phyloP scores from a whole-genome alignment of 768 basidiomycete species.

The Pisolithus tinctorius region DNA sequence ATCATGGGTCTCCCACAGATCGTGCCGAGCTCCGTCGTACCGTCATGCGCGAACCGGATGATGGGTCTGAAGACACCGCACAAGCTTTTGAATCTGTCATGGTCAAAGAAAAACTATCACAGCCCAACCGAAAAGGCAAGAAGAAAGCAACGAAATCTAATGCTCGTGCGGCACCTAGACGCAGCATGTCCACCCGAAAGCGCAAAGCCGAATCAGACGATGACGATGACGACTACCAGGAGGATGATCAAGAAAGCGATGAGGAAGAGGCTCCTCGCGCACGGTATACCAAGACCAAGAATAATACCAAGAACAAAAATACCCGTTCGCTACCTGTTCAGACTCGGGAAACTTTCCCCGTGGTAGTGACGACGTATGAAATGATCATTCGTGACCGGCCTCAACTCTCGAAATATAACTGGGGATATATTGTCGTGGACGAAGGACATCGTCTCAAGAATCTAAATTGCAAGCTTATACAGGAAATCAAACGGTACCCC shows the following conservation, averaged over 20 bases:
- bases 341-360: conserved; percentile 52
- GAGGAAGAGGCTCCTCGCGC: background rate
- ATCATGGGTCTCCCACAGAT: conserved; percentile 79
- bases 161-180: conserved; percentile 7
- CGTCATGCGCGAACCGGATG: conserved; percentile 37
- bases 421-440: conserved; percentile 94
- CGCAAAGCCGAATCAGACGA: conserved; percentile 15
- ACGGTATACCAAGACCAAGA: background rate
- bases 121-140: conserved; percentile 11
- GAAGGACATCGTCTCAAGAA: conserved; percentile 97
- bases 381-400: conserved; percentile 81
- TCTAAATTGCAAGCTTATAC: conserved; percentile 82
- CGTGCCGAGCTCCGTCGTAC: conserved; percentile 73
- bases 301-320: background rate
- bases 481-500: conserved; percentile 81
- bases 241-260: background rate
- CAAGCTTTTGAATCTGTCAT: conserved; percentile 18
- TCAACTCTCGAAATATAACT: conserved; percentile 58
- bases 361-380: conserved; percentile 90
- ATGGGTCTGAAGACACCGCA: conserved; percentile 16
- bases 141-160: conserved; percentile 5
- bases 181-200: conserved; percentile 11
- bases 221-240: conserved; percentile 13
- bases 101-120: conserved; percentile 16
- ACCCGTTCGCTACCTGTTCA: background rate